These are phyloP conservation scores for Kodamaea derodonti DNA, from an alignment of 1,139 yeast genomes.

Conservation along the genomic window DNA sequence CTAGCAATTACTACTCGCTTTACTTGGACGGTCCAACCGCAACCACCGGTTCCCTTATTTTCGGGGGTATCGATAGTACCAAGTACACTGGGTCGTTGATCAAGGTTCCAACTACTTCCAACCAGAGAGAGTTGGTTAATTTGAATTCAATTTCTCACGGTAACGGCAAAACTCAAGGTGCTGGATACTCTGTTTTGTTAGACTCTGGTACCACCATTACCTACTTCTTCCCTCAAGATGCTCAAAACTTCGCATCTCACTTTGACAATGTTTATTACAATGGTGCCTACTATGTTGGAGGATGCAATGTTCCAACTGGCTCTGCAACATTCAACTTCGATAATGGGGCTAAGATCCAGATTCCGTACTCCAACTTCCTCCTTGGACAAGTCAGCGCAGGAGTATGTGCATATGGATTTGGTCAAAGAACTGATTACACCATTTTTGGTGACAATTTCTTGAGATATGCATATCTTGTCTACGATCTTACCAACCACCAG, in stretches of 20 bases:
- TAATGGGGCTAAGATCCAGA: not conserved
- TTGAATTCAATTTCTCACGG: slow-evolving; percentile 1
- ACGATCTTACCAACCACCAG: slow-evolving; percentile 13
- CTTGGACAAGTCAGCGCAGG: too few relatives aligned
- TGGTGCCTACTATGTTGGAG: slow-evolving; percentile 3
- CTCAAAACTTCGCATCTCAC: slow-evolving; percentile 33
- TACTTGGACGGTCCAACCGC: slow-evolving; percentile 14
- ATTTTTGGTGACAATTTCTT: slow-evolving; percentile 16
- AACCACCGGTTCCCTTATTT: slow-evolving; percentile 15
- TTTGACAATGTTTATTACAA: slow-evolving; percentile 1
- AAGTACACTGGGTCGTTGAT: slow-evolving; percentile 15
- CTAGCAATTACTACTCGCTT: slow-evolving; percentile 17
- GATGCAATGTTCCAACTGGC: not conserved
- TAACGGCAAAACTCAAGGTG: slow-evolving; percentile 4
- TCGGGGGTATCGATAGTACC: slow-evolving; percentile 19
- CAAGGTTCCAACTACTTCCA: slow-evolving; percentile 10
- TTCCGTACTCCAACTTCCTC: slow-evolving; percentile 3
- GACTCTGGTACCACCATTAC: slow-evolving; percentile 70
- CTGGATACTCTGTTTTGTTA: slow-evolving; percentile 43
- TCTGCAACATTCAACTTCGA: not conserved
- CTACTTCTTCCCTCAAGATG: slow-evolving; percentile 42
- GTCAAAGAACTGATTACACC: not conserved
- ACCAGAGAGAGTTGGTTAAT: slow-evolving; percentile 1
- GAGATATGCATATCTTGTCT: slow-evolving; percentile 16
- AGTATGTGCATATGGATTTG: slow-evolving; percentile 5